Conservation (phyloP, 2,329 filamentous ascomycete genomes). For the Paraconiothyrium sp. region DNA sequence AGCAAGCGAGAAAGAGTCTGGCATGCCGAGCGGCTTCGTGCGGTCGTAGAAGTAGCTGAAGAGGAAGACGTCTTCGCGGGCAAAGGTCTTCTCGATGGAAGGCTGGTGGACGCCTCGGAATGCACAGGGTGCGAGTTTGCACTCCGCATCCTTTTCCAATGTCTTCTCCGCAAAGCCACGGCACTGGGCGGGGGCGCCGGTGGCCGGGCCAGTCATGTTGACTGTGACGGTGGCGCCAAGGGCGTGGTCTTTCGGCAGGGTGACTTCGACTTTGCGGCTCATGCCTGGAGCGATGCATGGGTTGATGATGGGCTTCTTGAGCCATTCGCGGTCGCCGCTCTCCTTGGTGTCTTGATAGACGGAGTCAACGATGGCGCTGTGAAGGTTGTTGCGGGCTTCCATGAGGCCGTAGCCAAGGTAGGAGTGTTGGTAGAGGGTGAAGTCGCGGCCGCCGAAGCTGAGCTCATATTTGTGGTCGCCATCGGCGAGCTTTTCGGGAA, state of each 20-base stretch:
- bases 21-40: conserved; percentile 93
- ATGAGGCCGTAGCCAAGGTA: conserved; percentile 97
- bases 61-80: conserved; percentile 90
- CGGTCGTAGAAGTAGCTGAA: conserved; percentile 99
- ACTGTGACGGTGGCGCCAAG: conserved; percentile 73
- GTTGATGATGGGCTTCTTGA: conserved; percentile 76
- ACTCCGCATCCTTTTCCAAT: conserved; percentile 84
- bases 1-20: conserved; percentile 91
- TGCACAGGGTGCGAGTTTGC: conserved; percentile 88
- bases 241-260: conserved; percentile 71
- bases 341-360: conserved; percentile 70
- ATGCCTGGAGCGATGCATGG: conserved; percentile 88
- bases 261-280: conserved; percentile 76
- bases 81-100: conserved; percentile 88
- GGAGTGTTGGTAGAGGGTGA: conserved; percentile 96
- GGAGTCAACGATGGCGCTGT: conserved; percentile 77
- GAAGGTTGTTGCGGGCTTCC: conserved; percentile 88
- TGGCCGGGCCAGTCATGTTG: conserved; percentile 86
- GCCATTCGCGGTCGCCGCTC: conserved; percentile 66
- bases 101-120: conserved; percentile 99
- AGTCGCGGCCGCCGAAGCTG: conserved; percentile 87
- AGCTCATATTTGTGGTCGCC: conserved; percentile 97
- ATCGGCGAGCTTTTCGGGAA: conserved; percentile 84
- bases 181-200: conserved; percentile 83
- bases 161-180: conserved; percentile 90